Evolutionary conservation across 1,284 basidiomycete genomes (phyloP), one percentile per base, ranked within the genome.

Genomic region (Malassezia globosa): DNA sequence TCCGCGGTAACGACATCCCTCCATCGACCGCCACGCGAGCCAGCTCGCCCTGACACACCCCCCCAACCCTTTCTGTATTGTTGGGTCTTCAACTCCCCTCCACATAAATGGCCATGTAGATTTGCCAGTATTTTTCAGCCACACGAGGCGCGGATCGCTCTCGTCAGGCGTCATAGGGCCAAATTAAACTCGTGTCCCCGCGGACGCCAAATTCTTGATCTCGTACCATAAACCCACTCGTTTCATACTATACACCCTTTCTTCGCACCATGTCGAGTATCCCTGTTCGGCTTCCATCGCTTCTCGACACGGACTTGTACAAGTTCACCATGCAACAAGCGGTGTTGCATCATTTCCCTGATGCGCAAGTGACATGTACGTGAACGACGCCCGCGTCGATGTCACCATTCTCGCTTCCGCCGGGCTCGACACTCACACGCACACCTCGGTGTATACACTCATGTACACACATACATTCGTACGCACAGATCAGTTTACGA

Each of bases 241-340:
- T 31, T 31, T 31, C 29, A 8, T 31, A 8, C 29, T n/a, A n/a
- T n/a, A n/a, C n/a, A n/a, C 21, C 18, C 10, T 43, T 34, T 43
- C 10, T 33, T 29, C 21, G 25, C 2, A 16, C 4, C 18, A 36
- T 23, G 33, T 18, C 36, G n/a, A 21, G 33, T 33, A 1, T 24
- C 2, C 26, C 22, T 11, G 45, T 52, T 22, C 25, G 18, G 14
- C 40, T 64, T 21, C 45, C 57, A 14, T 88, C 86, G 24, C 77
- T 96, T 46, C 79, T 97, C 47, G 92, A 96, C 72, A 94, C 89
- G 0, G 92, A 97, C 72, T 75, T 95, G 34, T 96, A 97, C 81
- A 97, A 94, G 87, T 77, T 96, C 43, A 89, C 90, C 0, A 97
- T 96, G 92, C 92, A 96, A 74, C 86, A 94, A 73, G 89, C 88